Conservation (phyloP, 208 protist species). For the Naegleria lovaniensis region DNA sequence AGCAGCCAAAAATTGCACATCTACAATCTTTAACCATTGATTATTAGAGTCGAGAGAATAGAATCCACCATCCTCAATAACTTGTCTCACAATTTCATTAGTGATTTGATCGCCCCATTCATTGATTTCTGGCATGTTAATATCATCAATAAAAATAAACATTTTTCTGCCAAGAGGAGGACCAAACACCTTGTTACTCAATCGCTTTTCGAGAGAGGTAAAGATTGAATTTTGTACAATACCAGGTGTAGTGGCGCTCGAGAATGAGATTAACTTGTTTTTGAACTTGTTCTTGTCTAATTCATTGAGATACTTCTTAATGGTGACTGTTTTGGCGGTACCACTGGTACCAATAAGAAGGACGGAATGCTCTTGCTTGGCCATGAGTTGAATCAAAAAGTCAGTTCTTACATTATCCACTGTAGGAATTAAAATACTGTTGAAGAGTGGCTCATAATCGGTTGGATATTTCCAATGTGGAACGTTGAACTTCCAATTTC, state of each 20-base stretch:
- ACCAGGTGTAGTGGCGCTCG: constrained; percentile 60
- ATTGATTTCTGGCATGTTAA: constrained; percentile 69
- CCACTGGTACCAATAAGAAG: constrained; percentile 66
- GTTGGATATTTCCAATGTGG: constrained; percentile 41
- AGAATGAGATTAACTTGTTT: constrained; percentile 50
- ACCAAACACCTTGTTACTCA: constrained; percentile 44
- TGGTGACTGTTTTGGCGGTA: constrained; percentile 67
- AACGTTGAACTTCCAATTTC: constrained; percentile 32
- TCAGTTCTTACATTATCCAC: constrained; percentile 61
- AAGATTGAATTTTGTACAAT: constrained; percentile 64
- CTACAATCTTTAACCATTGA: constrained; percentile 54
- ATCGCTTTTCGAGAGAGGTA: constrained; percentile 59
- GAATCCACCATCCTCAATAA: constrained; percentile 65
- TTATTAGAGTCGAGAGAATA: constrained; percentile 66
- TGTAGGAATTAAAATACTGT: constrained; percentile 61
- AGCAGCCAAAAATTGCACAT: constrained; percentile 60
- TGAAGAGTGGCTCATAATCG: constrained; percentile 43
- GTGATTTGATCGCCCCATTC: constrained; percentile 70
- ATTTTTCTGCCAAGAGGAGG: constrained; percentile 54
- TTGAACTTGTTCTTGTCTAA: constrained; percentile 35
- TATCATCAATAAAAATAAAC: constrained; percentile 69
- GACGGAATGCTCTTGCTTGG: constrained; percentile 33
- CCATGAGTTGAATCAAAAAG: constrained; percentile 53
- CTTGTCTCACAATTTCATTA: constrained; percentile 71
- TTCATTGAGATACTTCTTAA: constrained; percentile 47